Percentiles rank a stretch among this genome's conserved stretches.
phyloP scores from a whole-genome alignment of 1,284 basidiomycete genomes.

The Binderoboletus segoi region DNA sequence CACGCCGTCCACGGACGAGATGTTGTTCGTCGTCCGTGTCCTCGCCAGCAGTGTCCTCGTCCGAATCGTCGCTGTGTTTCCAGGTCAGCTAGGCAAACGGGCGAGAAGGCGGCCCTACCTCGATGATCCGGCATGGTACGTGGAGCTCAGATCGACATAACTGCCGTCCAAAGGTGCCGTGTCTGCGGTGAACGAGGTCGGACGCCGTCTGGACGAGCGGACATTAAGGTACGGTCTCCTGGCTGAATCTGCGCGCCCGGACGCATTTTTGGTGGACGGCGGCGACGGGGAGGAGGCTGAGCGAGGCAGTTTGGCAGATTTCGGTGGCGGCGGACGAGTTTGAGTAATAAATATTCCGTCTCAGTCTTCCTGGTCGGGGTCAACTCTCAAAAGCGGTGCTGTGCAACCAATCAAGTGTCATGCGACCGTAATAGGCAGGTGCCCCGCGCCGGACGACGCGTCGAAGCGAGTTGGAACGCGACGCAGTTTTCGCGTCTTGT shows the following conservation, averaged over 20 bases:
- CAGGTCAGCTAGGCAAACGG: slow-evolving; percentile 10
- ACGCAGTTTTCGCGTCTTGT: slow-evolving; percentile 8
- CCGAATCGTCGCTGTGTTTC: slow-evolving; percentile 33
- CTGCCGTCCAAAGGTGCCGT: slow-evolving; percentile 31
- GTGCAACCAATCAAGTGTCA: neutral
- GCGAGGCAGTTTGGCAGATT: slow-evolving; percentile 64
- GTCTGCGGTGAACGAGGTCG: slow-evolving; percentile 27
- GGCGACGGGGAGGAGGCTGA: slow-evolving; percentile 78
- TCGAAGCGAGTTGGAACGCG: slow-evolving; percentile 12
- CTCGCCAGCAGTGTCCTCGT: slow-evolving; percentile 32
- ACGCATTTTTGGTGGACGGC: slow-evolving; percentile 48
- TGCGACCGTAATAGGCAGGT: slow-evolving; percentile 17
- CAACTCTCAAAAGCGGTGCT: slow-evolving; percentile 7
- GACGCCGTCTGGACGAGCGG: slow-evolving; percentile 41
- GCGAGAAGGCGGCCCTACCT: slow-evolving; percentile 44
- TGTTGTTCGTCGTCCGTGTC: slow-evolving; percentile 36
- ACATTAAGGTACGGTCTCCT: slow-evolving; percentile 42
- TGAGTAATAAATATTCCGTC: neutral
- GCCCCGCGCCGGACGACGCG: neutral
- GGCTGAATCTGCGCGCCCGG: slow-evolving; percentile 45
- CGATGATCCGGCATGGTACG: slow-evolving; percentile 80
- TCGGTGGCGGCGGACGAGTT: slow-evolving; percentile 4
- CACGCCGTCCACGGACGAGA: slow-evolving; percentile 30
- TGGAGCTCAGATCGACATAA: slow-evolving; percentile 74
- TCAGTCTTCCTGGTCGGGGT: slow-evolving; percentile 1